Evolutionary conservation across 106 monocot species (phyloP), one percentile per base, ranked within the genome.

Genomic region (Alisma plantagoaquatica): DNA sequence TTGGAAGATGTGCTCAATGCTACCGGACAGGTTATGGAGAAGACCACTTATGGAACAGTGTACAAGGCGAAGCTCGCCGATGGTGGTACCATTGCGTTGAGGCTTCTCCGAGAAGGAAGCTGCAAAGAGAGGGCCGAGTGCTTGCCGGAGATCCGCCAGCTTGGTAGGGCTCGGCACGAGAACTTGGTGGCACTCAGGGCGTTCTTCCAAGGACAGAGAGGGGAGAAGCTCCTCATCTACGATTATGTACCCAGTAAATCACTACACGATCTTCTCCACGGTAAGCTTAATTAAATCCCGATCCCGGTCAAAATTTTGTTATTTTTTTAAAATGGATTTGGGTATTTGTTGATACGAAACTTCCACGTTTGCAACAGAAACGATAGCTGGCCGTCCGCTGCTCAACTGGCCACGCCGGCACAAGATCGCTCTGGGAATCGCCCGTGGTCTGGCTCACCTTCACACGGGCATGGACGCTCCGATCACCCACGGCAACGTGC

Each of bases 61-160:
- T 94, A 94, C 73, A 94, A 94, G 72, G 94, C 94, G n/a, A 94
- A 81, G 75, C 74, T 94, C 10, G 69, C 67, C 2, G 75, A 83
- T 25, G 93, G 94, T 0, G 84, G 83, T 6, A 73, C 68, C 35
- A 88, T 94, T 42, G 69, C 74, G 2, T 57, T 94, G 41, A 59
- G 94, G 30, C 62, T 88, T 17, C 67, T 94, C 22, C 59, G 94
- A 14, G 94, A 84, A 46, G 87, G 87, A 3, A 77, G 83, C 60
- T 80, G 83, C 65, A 65, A 64, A 45, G 87, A 94, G 20, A 23
- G 69, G 7, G 61, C 27, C 21, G 55, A 71, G 11, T 88, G 83
- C 60, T 52, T 69, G 64, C 79, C 83, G 8, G 71, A 70, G 4
- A 60, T 94, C 10, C 63, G 87, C 31, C 70, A 73, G 31, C 73